These are phyloP conservation scores for Beauveria sp. DNA, from an alignment of 2,329 filamentous ascomycete genomes.

Conservation along the genomic window DNA sequence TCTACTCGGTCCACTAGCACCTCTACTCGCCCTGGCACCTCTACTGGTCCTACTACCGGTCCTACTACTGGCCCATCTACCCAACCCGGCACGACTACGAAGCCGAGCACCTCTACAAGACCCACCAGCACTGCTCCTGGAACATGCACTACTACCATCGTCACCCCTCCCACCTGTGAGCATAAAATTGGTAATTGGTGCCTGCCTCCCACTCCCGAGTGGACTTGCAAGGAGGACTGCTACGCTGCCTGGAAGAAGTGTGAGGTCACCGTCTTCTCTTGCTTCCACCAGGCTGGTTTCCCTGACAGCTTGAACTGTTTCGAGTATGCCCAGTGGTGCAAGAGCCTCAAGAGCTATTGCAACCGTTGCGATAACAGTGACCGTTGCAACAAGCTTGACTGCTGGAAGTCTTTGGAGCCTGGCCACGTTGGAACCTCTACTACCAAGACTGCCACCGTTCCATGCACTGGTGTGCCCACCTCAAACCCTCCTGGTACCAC, in stretches of 20 bases:
- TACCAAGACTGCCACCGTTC: constrained; percentile 27
- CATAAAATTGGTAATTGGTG: constrained; percentile 50
- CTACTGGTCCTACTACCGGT: constrained; percentile 1
- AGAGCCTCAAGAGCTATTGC: constrained; percentile 38
- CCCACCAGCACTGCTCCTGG: constrained; percentile 19
- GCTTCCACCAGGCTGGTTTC: constrained; percentile 44
- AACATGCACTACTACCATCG: constrained; percentile 38
- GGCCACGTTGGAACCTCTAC: constrained; percentile 25
- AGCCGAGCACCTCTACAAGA: constrained; percentile 15
- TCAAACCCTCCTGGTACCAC: constrained; percentile 19
- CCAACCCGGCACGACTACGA: constrained; percentile 14
- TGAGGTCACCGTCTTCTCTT: constrained; percentile 39
- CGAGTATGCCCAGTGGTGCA: constrained; percentile 43
- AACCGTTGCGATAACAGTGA: constrained; percentile 26
- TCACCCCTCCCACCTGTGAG: constrained; percentile 41
- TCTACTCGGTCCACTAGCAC: neutral
- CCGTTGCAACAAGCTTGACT: constrained; percentile 35
- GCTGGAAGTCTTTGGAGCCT: constrained; percentile 34
- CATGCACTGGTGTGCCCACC: constrained; percentile 21
- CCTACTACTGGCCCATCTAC: constrained; percentile 14
- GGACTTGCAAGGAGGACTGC: constrained; percentile 35
- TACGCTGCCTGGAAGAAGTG: constrained; percentile 35
- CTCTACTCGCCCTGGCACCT: neutral
- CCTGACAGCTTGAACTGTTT: constrained; percentile 43
- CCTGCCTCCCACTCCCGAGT: constrained; percentile 41